Conservation (phyloP, 2,329 filamentous ascomycete genomes). For the Penicillium janthinellum region DNA sequence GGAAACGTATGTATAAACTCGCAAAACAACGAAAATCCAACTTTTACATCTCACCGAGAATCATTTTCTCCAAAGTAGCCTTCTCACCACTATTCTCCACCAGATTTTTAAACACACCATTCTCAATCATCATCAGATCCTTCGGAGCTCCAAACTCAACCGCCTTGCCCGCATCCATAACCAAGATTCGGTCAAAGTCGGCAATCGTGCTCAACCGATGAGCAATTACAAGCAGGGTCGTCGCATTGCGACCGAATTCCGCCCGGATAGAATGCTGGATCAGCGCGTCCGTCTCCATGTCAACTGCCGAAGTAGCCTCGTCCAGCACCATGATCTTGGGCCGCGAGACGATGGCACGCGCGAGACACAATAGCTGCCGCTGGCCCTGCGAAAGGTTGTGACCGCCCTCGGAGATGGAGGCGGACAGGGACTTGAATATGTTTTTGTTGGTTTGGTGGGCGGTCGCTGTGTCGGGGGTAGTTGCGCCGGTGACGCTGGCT, state of each 20-base stretch:
- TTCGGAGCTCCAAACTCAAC: slow-evolving; percentile 68
- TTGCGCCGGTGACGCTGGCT: slow-evolving; percentile 20
- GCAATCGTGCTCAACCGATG: slow-evolving; percentile 76
- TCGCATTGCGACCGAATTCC: slow-evolving; percentile 63
- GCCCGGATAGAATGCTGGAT: slow-evolving; percentile 75
- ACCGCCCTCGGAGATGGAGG: slow-evolving; percentile 70
- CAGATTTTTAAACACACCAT: slow-evolving; percentile 27
- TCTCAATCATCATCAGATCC: slow-evolving; percentile 55
- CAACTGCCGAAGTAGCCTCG: slow-evolving; percentile 77
- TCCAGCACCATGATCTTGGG: slow-evolving; percentile 80
- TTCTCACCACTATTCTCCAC: slow-evolving; percentile 31
- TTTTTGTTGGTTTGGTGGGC: slow-evolving; percentile 58
- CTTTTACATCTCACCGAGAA: slow-evolving; percentile 19
- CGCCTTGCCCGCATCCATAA: slow-evolving; percentile 68
- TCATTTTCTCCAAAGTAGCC: slow-evolving; percentile 27
- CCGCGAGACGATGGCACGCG: slow-evolving; percentile 61
- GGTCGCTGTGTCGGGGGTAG: slow-evolving; percentile 25
- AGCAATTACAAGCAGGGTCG: slow-evolving; percentile 73
- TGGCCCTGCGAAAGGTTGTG: slow-evolving; percentile 56
- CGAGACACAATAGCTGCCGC: slow-evolving; percentile 35
- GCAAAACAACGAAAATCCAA: background rate
- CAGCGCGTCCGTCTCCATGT: slow-evolving; percentile 73
- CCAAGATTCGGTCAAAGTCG: slow-evolving; percentile 74
- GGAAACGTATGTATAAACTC: background rate
- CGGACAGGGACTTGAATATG: slow-evolving; percentile 65